phyloP scores from a whole-genome alignment of 2,329 filamentous ascomycete species.

The Neurospora sp. region DNA sequence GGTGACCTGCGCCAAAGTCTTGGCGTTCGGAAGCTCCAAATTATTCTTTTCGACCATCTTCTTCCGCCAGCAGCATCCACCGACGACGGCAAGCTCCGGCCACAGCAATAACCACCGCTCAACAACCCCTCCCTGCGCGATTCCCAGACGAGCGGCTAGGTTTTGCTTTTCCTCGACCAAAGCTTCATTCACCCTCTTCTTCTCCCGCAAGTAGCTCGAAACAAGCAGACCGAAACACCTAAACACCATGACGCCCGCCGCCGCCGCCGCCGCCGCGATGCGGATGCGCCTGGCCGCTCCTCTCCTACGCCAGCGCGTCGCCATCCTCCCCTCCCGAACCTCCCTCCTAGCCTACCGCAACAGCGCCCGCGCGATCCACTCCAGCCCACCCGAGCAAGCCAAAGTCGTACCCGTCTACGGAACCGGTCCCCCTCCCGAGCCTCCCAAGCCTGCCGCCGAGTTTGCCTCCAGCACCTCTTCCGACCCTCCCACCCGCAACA shows the following conservation, averaged over 20 bases:
- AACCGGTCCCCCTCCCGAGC: slow-evolving; percentile 43
- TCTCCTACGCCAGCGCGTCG: not conserved
- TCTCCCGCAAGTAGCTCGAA: not conserved
- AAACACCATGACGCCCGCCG: not conserved
- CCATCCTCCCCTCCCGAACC: not conserved
- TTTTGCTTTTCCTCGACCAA: not conserved
- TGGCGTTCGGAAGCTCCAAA: not conserved
- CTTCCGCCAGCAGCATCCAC: not conserved
- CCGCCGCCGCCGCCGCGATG: not conserved
- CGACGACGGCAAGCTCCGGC: not conserved
- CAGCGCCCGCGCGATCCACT: slow-evolving; percentile 19
- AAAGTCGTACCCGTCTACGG: slow-evolving; percentile 20
- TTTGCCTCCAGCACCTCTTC: not conserved
- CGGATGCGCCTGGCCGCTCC: not conserved
- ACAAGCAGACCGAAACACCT: not conserved
- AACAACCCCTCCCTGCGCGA: not conserved
- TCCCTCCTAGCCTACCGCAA: not conserved
- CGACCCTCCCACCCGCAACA: slow-evolving; percentile 10
- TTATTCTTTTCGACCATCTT: not conserved
- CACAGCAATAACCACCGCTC: not conserved
- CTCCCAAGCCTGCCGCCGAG: slow-evolving; percentile 36
- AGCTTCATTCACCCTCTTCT: not conserved
- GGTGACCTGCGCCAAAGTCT: not conserved
- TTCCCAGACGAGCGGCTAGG: not conserved
- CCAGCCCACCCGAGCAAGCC: slow-evolving; percentile 11